Conservation (phyloP, 2,329 filamentous ascomycete species). For the Fusarium musae region DNA sequence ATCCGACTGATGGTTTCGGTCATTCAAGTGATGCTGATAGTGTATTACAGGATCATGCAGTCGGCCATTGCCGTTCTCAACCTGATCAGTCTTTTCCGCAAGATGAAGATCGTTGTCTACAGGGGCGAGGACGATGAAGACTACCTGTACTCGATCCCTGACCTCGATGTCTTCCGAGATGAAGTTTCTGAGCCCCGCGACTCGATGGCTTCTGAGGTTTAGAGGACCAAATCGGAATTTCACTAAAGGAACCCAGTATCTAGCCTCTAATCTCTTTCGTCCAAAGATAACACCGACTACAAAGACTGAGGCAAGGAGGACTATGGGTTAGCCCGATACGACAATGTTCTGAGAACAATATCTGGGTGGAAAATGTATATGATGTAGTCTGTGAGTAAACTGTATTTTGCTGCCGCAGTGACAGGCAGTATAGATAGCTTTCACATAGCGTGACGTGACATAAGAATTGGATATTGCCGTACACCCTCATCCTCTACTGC, state of each 20-base stretch:
- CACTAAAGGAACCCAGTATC: neutral
- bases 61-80: conserved; percentile 22
- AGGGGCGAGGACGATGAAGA: conserved; percentile 29
- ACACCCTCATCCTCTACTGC: neutral
- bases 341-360: neutral
- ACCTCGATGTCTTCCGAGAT: conserved; percentile 36
- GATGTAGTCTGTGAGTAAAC: neutral
- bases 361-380: neutral
- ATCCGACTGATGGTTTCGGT: too few relatives aligned
- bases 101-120: conserved; percentile 32
- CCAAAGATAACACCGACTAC: neutral
- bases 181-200: conserved; percentile 33
- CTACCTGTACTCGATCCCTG: conserved; percentile 12
- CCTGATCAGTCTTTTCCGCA: conserved; percentile 34
- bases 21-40: neutral
- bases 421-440: neutral
- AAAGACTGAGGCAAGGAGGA: too few relatives aligned
- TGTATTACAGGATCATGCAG: conserved; percentile 22
- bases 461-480: neutral
- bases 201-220: conserved; percentile 32
- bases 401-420: neutral
- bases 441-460: conserved; percentile 7
- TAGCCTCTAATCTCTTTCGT: neutral
- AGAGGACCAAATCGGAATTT: neutral
- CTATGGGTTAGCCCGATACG: neutral